Conservation (phyloP, 2,329 filamentous ascomycete genomes). For the Leptoxyphium fumago region DNA sequence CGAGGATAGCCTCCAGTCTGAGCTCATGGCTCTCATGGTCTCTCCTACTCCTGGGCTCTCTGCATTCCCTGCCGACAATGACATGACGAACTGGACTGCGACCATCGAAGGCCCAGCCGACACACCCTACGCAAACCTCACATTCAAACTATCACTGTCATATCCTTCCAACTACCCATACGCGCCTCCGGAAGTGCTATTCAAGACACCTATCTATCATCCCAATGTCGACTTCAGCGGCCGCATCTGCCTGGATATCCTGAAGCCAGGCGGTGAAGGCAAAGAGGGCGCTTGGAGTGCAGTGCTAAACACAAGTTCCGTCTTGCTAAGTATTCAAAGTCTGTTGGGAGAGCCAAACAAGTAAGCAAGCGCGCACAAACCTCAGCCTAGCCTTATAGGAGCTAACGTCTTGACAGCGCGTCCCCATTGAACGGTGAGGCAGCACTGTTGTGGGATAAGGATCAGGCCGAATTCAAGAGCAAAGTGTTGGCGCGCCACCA, state of each 20-base stretch:
- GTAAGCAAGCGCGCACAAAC: constrained; percentile 38
- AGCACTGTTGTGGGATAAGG: constrained; percentile 86
- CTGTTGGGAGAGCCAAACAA: constrained; percentile 95
- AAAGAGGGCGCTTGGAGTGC: constrained; percentile 82
- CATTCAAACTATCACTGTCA: constrained; percentile 79
- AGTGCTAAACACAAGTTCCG: constrained; percentile 89
- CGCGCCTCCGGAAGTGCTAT: constrained; percentile 75
- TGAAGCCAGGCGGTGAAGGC: constrained; percentile 43
- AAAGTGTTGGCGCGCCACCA: constrained; percentile 50
- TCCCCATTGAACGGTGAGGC: constrained; percentile 93
- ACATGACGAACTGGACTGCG: constrained; percentile 82
- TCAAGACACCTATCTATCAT: constrained; percentile 98
- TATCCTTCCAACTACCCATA: constrained; percentile 94
- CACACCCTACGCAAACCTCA: constrained; percentile 78
- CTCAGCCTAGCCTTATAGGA: neutral
- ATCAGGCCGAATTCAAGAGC: constrained; percentile 74
- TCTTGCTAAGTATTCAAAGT: constrained; percentile 86
- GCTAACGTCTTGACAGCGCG: constrained; percentile 41
- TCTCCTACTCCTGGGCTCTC: constrained; percentile 85
- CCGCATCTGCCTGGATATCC: constrained; percentile 90
- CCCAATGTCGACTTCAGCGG: constrained; percentile 97
- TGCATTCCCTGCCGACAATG: constrained; percentile 85
- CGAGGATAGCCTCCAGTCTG: constrained; percentile 65
- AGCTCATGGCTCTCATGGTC: constrained; percentile 97
- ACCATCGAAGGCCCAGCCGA: constrained; percentile 85